phyloP scores from a whole-genome alignment of 768 basidiomycete species.

The Naganishia onofrii region DNA sequence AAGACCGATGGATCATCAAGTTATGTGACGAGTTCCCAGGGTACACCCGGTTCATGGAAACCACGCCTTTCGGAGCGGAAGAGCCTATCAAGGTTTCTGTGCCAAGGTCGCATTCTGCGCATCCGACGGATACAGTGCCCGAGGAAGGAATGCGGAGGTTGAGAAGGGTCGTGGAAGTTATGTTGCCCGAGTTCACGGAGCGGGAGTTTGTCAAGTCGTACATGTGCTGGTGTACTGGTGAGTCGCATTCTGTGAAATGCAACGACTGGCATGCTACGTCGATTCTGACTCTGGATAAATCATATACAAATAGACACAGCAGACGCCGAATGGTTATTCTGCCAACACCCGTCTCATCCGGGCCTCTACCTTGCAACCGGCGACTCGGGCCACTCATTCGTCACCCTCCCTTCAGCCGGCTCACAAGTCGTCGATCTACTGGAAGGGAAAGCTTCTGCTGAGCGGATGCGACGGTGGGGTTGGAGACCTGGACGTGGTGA shows the following conservation, averaged over 20 bases:
- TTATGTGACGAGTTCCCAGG: constrained; percentile 49
- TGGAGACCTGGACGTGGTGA: constrained; percentile 9
- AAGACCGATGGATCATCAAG: constrained; percentile 36
- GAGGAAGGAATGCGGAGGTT: constrained; percentile 39
- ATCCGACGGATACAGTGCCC: constrained; percentile 49
- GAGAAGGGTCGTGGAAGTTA: constrained; percentile 37
- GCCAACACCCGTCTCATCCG: constrained; percentile 43
- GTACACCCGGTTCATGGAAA: constrained; percentile 37
- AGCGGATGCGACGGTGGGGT: background rate
- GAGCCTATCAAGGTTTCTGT: constrained; percentile 39
- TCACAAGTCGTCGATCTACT: constrained; percentile 43
- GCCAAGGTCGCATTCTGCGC: constrained; percentile 46
- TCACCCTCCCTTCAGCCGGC: constrained; percentile 44
- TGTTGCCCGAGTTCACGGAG: constrained; percentile 40
- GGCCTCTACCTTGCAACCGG: constrained; percentile 46
- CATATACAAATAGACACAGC: constrained; percentile 35
- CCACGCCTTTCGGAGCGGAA: constrained; percentile 38
- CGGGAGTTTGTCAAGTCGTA: constrained; percentile 38
- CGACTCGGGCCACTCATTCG: constrained; percentile 46
- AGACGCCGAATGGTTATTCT: constrained; percentile 44
- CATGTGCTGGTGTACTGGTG: constrained; percentile 48
- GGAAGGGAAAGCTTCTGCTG: constrained; percentile 39
- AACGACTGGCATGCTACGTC: background rate
- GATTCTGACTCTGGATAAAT: background rate
- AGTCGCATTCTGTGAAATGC: background rate